These are phyloP conservation scores for Salix brachista DNA, from an alignment of 345 rosid species.

Conservation along the genomic window DNA sequence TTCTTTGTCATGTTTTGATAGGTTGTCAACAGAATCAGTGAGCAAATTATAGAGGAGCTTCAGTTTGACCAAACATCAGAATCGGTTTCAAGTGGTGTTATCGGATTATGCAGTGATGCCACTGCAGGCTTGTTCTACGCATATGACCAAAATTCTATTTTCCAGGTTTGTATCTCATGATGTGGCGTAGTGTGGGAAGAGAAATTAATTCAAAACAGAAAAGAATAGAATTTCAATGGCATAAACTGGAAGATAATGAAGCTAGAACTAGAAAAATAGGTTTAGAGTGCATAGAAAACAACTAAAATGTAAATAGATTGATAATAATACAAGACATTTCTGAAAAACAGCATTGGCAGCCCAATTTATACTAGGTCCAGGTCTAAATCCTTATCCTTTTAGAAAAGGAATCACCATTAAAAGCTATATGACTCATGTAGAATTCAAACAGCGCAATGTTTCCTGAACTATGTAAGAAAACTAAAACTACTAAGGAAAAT, in stretches of 20 bases:
- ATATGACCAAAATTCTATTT: constrained; percentile 89
- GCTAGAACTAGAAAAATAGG: neutral
- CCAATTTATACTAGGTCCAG: neutral
- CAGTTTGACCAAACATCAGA: constrained; percentile 89
- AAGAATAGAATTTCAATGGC: neutral
- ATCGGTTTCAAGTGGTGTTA: constrained; percentile 76
- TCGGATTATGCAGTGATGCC: constrained; percentile 95
- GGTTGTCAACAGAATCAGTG: constrained; percentile 97
- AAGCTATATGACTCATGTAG: neutral
- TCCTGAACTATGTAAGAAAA: neutral
- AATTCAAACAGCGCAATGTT: neutral
- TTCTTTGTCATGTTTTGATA: constrained; percentile 26
- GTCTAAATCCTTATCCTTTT: neutral
- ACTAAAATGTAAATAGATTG: neutral
- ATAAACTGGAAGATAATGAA: neutral
- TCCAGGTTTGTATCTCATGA: constrained; percentile 55
- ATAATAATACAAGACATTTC: neutral
- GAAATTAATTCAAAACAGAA: neutral
- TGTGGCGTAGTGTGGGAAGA: neutral
- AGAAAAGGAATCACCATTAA: neutral
- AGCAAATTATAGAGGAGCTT: constrained; percentile 95
- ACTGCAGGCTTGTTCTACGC: constrained; percentile 97
- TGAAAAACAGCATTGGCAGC: neutral
- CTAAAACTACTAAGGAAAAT: neutral
- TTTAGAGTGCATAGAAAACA: neutral